phyloP scores from a whole-genome alignment of 176 grass and related monocot genomes.

The Carex cristatella region DNA sequence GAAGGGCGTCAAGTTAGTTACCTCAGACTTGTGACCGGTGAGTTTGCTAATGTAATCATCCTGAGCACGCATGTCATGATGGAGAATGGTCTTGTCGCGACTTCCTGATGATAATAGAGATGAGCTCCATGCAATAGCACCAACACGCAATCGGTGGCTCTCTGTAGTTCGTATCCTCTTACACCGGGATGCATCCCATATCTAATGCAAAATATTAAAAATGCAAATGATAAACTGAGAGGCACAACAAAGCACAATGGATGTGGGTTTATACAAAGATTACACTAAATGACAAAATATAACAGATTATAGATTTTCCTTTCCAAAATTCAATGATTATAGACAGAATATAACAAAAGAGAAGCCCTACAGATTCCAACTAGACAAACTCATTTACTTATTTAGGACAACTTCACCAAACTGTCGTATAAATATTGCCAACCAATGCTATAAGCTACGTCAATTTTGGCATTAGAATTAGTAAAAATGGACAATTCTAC shows the following conservation, averaged over 20 bases:
- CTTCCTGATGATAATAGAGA: constrained; percentile 93
- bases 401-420: not conserved
- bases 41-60: constrained; percentile 92
- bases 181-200: constrained; percentile 85
- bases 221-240: constrained; percentile 17
- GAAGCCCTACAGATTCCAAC: not conserved
- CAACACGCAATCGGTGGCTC: constrained; percentile 78
- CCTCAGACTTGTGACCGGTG: constrained; percentile 97
- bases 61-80: constrained; percentile 79
- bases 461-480: not conserved
- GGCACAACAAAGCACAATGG: not conserved
- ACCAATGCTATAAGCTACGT: not conserved
- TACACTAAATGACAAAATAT: not conserved
- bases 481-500: not conserved
- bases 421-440: not conserved
- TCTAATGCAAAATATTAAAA: constrained; percentile 44
- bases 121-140: constrained; percentile 90
- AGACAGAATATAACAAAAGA: not conserved
- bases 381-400: not conserved
- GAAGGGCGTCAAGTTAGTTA: constrained; percentile 17
- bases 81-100: constrained; percentile 78
- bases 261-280: not conserved
- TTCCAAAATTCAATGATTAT: not conserved
- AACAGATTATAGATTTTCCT: not conserved
- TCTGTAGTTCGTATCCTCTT: constrained; percentile 86